Conservation (phyloP, 495 filamentous ascomycete species). For the Usnea hakonensis region DNA sequence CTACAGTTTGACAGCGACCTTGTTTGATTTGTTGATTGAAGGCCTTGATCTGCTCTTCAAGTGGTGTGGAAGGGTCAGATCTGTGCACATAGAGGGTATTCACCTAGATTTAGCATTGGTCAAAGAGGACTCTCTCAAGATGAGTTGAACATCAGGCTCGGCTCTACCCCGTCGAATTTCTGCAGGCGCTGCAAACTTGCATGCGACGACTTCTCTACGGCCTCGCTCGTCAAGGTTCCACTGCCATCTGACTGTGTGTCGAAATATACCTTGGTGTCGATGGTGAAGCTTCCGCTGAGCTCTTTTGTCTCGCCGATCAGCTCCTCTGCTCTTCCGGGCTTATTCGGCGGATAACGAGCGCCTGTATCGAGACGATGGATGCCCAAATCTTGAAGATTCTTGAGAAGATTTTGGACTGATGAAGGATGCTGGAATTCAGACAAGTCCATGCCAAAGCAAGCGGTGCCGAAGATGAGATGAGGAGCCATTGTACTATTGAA, state of each 20-base stretch:
- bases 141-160: background rate
- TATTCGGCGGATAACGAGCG: slow-evolving; percentile 38
- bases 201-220: background rate
- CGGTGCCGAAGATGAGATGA: slow-evolving; percentile 33
- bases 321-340: slow-evolving; percentile 36
- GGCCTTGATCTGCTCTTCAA: slow-evolving; percentile 28
- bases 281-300: slow-evolving; percentile 27
- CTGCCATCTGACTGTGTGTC: slow-evolving; percentile 1
- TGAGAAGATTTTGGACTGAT: slow-evolving; percentile 27
- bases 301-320: slow-evolving; percentile 35
- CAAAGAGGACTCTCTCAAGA: background rate
- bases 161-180: background rate
- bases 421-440: slow-evolving; percentile 21
- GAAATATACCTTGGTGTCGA: slow-evolving; percentile 38
- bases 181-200: slow-evolving; percentile 14
- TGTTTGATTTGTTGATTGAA: slow-evolving; percentile 30
- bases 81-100: slow-evolving; percentile 32
- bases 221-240: background rate
- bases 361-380: slow-evolving; percentile 38
- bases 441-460: slow-evolving; percentile 30
- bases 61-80: slow-evolving; percentile 29
- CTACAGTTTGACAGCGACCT: slow-evolving; percentile 27
- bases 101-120: slow-evolving; percentile 21
- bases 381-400: slow-evolving; percentile 24
- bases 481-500: too few species aligned